phyloP scores from a whole-genome alignment of 1,284 basidiomycete genomes.

The Volvariella volvacea region DNA sequence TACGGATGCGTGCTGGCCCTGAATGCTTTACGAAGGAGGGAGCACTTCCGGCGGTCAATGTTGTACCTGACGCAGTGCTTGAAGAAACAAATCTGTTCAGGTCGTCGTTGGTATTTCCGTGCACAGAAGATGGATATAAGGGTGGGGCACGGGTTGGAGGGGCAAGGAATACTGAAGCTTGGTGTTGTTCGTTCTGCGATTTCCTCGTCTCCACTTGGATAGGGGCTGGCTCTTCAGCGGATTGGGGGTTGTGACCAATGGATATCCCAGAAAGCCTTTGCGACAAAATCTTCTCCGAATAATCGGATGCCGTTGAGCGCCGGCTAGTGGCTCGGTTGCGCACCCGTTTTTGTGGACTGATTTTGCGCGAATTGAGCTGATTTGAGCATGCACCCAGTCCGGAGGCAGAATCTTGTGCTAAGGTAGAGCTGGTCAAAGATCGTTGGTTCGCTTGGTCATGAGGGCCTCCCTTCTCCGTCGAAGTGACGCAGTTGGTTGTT shows the following conservation, averaged over 20 bases:
- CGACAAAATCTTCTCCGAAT: too few relatives aligned
- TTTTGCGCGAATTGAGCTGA: too few relatives aligned
- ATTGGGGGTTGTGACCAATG: not conserved
- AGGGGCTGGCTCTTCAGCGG: constrained; percentile 8
- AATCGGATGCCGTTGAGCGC: too few relatives aligned
- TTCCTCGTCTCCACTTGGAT: not conserved
- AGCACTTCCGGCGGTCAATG: constrained; percentile 61
- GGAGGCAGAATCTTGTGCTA: too few relatives aligned
- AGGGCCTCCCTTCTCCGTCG: too few relatives aligned
- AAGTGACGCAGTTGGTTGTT: too few relatives aligned
- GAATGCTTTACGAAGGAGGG: constrained; percentile 80
- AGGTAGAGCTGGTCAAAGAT: too few relatives aligned
- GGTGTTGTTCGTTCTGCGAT: constrained; percentile 7
- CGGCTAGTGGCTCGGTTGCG: too few relatives aligned
- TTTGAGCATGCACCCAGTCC: too few relatives aligned
- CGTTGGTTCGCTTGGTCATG: too few relatives aligned
- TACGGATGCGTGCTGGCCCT: constrained; percentile 68
- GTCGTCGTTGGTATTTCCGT: constrained; percentile 55
- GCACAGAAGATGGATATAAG: constrained; percentile 45
- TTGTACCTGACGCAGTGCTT: constrained; percentile 73
- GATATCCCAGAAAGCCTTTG: too few relatives aligned
- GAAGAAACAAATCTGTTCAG: constrained; percentile 83
- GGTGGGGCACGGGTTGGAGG: constrained; percentile 23
- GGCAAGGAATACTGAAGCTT: constrained; percentile 4
- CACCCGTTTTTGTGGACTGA: too few relatives aligned